Evolutionary conservation across 2,329 filamentous ascomycete genomes (phyloP).

Genomic region (Calonectria naviculata): DNA sequence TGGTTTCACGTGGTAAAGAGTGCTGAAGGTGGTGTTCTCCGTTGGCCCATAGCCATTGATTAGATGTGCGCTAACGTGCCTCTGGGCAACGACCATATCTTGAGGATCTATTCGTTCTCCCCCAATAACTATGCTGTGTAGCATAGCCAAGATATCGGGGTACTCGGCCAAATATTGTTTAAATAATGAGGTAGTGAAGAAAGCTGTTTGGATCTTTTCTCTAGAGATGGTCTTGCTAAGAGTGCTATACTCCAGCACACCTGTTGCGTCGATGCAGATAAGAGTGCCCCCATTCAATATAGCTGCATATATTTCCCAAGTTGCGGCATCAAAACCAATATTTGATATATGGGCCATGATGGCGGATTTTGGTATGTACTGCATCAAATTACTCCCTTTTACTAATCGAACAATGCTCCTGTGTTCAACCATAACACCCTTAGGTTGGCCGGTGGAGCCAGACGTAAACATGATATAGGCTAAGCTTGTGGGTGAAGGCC

Average conservation of each 20-base stretch:
- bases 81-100: background rate
- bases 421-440: background rate
- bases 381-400: too few species aligned
- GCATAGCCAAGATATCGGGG: accelerated
- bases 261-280: too few species aligned
- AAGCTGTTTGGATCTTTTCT: background rate
- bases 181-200: background rate
- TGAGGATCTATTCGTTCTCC: background rate
- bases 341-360: background rate
- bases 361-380: background rate
- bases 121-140: background rate
- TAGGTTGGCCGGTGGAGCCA: background rate
- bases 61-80: background rate
- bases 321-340: background rate
- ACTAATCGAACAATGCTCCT: background rate
- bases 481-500: background rate
- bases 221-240: too few species aligned
- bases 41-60: background rate
- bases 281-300: background rate
- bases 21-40: background rate
- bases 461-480: background rate
- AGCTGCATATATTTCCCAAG: background rate
- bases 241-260: too few species aligned
- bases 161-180: background rate
- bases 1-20: background rate